Conservation (phyloP, 1,284 basidiomycete genomes). For the Wallemia hederae region DNA sequence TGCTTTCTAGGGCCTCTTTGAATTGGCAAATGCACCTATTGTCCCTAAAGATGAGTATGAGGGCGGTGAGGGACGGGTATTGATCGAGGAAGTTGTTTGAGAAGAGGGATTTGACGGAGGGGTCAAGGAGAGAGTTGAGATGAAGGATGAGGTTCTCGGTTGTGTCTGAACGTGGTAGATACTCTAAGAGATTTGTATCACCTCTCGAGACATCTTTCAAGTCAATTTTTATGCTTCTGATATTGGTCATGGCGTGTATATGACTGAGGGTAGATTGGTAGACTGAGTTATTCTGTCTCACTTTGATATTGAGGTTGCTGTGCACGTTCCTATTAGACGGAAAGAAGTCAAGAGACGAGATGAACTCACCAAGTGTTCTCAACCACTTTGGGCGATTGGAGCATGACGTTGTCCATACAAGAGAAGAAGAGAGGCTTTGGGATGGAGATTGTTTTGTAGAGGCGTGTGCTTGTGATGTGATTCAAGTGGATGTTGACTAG, state of each 20-base stretch:
- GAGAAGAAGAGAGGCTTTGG: not conserved
- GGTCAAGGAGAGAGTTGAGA: not conserved
- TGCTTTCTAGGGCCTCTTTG: not conserved
- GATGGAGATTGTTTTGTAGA: not conserved
- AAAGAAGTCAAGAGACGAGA: not conserved
- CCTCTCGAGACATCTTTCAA: not conserved
- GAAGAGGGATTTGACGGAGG: not conserved
- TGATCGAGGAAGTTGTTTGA: not conserved
- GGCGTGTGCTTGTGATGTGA: not conserved
- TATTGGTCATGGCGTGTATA: not conserved
- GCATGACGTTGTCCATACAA: not conserved
- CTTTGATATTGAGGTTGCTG: not conserved
- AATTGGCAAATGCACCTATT: not conserved
- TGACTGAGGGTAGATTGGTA: not conserved
- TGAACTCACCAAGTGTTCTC: not conserved
- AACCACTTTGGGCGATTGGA: not conserved
- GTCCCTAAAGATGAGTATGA: not conserved
- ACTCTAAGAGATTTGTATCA: not conserved
- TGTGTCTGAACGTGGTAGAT: not conserved
- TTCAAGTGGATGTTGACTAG: not conserved
- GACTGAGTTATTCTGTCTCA: not conserved
- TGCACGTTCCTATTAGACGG: not conserved
- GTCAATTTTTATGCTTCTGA: not conserved
- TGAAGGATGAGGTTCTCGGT: not conserved
- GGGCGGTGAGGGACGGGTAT: not conserved